A percentile compares a stretch with the other conserved stretches of the same genome.
Evolutionary conservation across 257 asterid species (phyloP).

Genomic region (Leonotis leonurus): DNA sequence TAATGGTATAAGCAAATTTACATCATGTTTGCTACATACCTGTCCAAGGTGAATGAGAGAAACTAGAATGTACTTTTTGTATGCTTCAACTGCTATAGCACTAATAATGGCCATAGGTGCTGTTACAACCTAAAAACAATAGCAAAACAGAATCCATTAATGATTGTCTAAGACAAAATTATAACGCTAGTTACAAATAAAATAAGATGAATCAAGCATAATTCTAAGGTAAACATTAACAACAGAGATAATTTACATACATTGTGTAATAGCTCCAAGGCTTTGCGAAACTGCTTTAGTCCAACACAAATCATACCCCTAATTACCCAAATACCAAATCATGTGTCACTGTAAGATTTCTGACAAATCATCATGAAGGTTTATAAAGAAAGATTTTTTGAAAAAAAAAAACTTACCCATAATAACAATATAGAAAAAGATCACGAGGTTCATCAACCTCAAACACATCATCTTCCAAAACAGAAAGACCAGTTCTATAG

Average conservation of each 20-base stretch:
- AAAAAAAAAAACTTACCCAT: conserved; percentile 51
- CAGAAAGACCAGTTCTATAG: conserved; percentile 65
- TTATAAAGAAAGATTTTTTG: not conserved
- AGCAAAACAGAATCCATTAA: not conserved
- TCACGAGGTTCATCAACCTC: conserved; percentile 92
- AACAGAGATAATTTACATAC: conserved; percentile 30
- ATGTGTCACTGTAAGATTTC: conserved; percentile 3
- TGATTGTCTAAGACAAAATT: not conserved
- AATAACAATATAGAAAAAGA: conserved; percentile 77
- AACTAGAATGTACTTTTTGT: conserved; percentile 80
- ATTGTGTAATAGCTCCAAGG: conserved; percentile 82
- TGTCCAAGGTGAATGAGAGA: conserved; percentile 89
- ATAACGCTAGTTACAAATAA: not conserved
- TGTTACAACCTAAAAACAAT: conserved; percentile 69
- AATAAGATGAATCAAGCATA: conserved; percentile 1
- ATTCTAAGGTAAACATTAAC: not conserved
- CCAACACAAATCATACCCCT: conserved; percentile 98
- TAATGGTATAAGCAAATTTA: not conserved
- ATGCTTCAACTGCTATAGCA: conserved; percentile 94
- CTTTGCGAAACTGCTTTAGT: conserved; percentile 72
- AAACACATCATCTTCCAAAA: conserved; percentile 61
- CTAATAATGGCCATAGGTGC: conserved; percentile 82
- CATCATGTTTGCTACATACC: conserved; percentile 34
- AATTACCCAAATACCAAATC: conserved; percentile 17
- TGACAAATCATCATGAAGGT: not conserved